Conservation (phyloP, 306 rosid species). For the Vachellia collinsii region DNA sequence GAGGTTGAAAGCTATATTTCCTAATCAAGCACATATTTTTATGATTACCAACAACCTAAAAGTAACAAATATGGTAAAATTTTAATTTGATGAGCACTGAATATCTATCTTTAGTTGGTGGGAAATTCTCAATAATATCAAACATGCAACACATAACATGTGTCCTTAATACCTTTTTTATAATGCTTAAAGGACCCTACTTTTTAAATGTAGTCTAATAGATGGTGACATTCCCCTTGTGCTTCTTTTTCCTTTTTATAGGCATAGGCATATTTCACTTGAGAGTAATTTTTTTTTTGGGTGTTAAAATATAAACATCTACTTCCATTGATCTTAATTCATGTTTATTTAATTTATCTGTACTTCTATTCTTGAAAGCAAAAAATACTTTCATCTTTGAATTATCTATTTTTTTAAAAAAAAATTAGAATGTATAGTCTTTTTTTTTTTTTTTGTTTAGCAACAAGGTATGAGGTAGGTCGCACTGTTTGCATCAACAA, state of each 20-base stretch:
- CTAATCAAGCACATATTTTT: not conserved
- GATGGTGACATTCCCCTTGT: not conserved
- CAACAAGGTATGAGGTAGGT: not conserved
- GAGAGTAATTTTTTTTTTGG: too few species aligned
- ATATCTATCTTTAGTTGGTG: constrained; percentile 4
- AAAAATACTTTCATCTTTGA: not conserved
- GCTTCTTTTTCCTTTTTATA: too few species aligned
- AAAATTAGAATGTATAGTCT: not conserved
- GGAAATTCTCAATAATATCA: not conserved
- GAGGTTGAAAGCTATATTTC: constrained; percentile 7
- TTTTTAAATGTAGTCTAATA: not conserved
- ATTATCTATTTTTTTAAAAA: not conserved
- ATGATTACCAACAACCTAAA: not conserved
- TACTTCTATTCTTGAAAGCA: not conserved
- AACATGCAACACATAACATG: not conserved
- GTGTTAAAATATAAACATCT: too few species aligned
- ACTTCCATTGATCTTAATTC: too few species aligned
- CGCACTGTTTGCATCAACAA: not conserved
- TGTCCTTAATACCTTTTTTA: not conserved
- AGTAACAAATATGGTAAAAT: not conserved
- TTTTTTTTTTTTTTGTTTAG: too few species aligned
- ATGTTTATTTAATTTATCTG: not conserved
- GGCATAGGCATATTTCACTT: too few species aligned
- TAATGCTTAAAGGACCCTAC: not conserved
- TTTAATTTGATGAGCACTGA: not conserved